Base-by-base conservation (phyloP, 305 asterid genomes). In the Nicotiana rustica region DNA sequence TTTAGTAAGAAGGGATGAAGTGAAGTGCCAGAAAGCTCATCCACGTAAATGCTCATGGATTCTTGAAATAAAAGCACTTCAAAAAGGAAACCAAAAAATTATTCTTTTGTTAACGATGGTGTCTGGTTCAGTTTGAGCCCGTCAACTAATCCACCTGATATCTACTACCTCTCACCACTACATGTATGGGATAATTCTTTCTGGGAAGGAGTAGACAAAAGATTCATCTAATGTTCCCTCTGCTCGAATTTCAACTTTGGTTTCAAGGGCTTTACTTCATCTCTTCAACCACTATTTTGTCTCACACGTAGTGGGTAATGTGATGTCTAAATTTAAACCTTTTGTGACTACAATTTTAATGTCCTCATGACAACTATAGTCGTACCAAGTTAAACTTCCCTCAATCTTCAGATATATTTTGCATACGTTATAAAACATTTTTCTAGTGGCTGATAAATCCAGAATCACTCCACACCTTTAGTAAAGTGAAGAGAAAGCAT, bases 161-260 rank as follows among this genome's bases (percentile, higher is more conserved):
- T 67, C 1, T 67, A 5, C 4, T 36, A 67, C 7, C 76, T 67
- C 76, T 35, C 10, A 36, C 1, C 14, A n/a, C 29, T 6, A 67
- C 76, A 36, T 33, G 29, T 17, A 38, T 38, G 36, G 17, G 52
- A 35, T 36, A 67, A 36, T 67, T 67, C 49, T 67, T 36, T 14
- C 55, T 35, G 2, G 76, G 29, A 17, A 67, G 76, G 55, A 67
- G n/a, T 67, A 8, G 29, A 19, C 29, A 35, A 35, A 65, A 35
- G 38, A 4, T 36, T 68, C 76, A 36, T 52, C 76, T 35, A 9
- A 1, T 7, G 9, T 41, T 70, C 5, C 78, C 59, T 41, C 6
- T 70, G 60, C 59, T 18, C 19, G 12, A 41, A 8, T 70, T 60
- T 3, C 18, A 70, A 18, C 78, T 41, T 70, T 70, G 78, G 78